phyloP scores from a whole-genome alignment of 2,329 filamentous ascomycete genomes.

The Penicillium sp. region DNA sequence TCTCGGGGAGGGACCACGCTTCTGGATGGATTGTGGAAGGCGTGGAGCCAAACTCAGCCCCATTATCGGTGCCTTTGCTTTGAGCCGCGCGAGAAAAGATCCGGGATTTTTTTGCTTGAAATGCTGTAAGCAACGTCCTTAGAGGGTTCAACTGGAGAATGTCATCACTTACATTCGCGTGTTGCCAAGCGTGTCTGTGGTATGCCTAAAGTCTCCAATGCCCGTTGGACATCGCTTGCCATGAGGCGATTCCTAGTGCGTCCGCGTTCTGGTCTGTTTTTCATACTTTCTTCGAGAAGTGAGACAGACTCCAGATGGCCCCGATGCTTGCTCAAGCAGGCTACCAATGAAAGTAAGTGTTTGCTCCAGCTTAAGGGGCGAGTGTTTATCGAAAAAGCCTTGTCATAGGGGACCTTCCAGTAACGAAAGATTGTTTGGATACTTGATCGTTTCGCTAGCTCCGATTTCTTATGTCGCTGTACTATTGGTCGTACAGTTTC shows the following conservation, averaged over 20 bases:
- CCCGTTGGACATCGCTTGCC: background rate
- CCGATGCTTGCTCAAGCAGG: background rate
- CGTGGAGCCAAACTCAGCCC: background rate
- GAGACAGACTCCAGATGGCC: background rate
- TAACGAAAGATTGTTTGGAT: background rate
- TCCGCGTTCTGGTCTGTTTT: background rate
- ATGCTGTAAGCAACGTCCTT: background rate
- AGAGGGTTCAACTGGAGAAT: background rate
- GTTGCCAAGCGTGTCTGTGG: background rate
- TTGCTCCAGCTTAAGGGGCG: background rate
- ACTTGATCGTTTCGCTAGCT: background rate
- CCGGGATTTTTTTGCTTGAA: background rate
- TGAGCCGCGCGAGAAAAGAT: background rate
- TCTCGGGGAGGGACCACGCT: background rate
- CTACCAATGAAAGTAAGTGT: background rate
- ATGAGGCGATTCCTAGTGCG: background rate
- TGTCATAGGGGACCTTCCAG: background rate
- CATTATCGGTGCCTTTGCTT: background rate
- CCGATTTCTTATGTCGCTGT: background rate
- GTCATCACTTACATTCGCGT: background rate
- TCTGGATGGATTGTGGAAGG: background rate
- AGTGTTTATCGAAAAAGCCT: background rate
- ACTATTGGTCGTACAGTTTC: background rate
- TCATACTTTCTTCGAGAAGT: background rate
- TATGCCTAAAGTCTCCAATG: background rate